Evolutionary conservation across 331 rosid genomes (phyloP).

Genomic region (Dryas integrifolia): DNA sequence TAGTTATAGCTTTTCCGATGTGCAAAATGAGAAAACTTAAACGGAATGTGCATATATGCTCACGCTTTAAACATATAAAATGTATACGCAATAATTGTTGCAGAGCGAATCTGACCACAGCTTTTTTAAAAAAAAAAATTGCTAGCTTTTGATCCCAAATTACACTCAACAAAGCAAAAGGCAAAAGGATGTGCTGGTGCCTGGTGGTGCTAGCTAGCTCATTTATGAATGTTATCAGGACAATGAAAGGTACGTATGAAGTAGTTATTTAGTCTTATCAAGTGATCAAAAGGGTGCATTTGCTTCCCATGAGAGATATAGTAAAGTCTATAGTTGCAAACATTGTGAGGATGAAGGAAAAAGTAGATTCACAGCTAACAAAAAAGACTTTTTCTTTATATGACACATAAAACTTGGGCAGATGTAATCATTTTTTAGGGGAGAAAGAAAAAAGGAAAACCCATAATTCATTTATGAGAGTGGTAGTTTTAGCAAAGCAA

Average conservation of each 20-base stretch:
- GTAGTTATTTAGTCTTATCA: background rate
- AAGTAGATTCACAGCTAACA: background rate
- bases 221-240: conserved; percentile 1
- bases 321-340: background rate
- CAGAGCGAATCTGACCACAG: conserved; percentile 1
- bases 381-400: background rate
- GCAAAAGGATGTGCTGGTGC: background rate
- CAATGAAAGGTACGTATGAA: background rate
- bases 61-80: too few species aligned
- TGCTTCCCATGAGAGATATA: background rate
- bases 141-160: background rate
- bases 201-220: background rate
- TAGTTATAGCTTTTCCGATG: too few species aligned
- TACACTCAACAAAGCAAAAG: background rate
- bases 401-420: conserved; percentile 1
- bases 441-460: background rate
- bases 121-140: background rate
- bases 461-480: background rate
- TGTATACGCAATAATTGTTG: background rate
- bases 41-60: too few species aligned
- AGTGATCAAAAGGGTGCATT: background rate
- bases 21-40: too few species aligned
- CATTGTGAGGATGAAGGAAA: background rate
- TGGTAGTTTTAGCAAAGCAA: background rate
- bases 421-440: background rate